Evolutionary conservation across 139 green algal genomes (phyloP).

Genomic region (Tetraselmis striata): DNA sequence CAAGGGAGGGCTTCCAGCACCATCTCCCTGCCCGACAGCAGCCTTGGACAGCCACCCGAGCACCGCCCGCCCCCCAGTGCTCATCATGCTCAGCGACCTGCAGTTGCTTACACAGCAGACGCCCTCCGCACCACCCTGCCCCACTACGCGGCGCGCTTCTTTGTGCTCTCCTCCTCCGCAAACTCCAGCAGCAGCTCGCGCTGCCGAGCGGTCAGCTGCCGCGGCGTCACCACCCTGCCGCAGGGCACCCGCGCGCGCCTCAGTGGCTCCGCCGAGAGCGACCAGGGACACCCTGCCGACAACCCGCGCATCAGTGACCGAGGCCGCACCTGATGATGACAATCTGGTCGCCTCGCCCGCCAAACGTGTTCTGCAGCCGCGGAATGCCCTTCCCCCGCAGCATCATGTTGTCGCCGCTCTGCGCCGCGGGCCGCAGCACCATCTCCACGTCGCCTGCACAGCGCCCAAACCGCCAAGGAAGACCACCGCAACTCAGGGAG

Average conservation of each 20-base stretch:
- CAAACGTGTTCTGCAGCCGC: constrained; percentile 8
- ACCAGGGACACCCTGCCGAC: too few relatives aligned
- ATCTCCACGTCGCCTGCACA: constrained; percentile 30
- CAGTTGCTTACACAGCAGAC: too few relatives aligned
- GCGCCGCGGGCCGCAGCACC: constrained; percentile 40
- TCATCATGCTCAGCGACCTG: too few relatives aligned
- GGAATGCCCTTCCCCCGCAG: constrained; percentile 56
- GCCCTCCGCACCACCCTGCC: not conserved
- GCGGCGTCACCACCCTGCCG: constrained; percentile 28
- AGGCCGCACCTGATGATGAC: constrained; percentile 32
- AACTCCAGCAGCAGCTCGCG: constrained; percentile 24
- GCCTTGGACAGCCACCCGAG: too few relatives aligned
- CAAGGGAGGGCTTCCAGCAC: too few relatives aligned
- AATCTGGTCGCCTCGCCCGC: constrained; percentile 51
- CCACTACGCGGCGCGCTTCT: not conserved
- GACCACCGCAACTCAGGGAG: too few relatives aligned
- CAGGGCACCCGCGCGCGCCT: not conserved
- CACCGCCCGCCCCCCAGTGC: too few relatives aligned
- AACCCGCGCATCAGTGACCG: too few relatives aligned
- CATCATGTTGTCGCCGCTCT: constrained; percentile 56
- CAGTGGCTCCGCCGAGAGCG: too few relatives aligned
- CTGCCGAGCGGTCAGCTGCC: constrained; percentile 27
- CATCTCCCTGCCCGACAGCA: too few relatives aligned
- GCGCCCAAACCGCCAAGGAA: not conserved
- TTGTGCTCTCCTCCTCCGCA: not conserved